Base-by-base conservation (phyloP, 306 rosid genomes). In the Lablab purpureus region DNA sequence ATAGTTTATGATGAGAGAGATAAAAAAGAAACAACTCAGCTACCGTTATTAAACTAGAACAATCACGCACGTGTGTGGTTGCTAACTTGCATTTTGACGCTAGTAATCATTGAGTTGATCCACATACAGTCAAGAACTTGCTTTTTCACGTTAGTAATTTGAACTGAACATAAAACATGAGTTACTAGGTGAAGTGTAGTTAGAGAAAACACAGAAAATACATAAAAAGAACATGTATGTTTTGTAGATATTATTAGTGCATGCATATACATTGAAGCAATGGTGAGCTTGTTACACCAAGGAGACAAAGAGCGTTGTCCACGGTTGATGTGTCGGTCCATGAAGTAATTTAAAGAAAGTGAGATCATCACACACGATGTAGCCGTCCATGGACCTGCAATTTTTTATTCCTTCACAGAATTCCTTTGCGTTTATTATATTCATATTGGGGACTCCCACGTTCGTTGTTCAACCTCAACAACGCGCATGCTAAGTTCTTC, bases 301-400 rank as follows among this genome's bases (percentile, higher is more conserved):
- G 59, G 74, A 79, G 91, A 89, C 91, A 88, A 45, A 10, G 75
- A 82, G 46, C 97, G 86, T 85, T 43, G 74, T 75, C 67, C 80
- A 76, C 79, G 92, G 87, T 85, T 62, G 80, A 87, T 71, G 36
- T 93, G 97, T 93, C 93, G 78, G 85, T 58, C 9, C 64, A 81
- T 34, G 4, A 82, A 80, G 68, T 47, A 52, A 59, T 81, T 37
- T 40, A 75, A 72, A 72, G 80, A 84, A 88, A 74, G 76, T 84
- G 81, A 85, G 65, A 83, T 89, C 85, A 88, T 74, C 82, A 84
- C 82, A 84, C 97, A 93, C 94, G 97, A 88, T 81, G 87, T 91
- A 73, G 92, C 91, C 84, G 87, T 58, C 90, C 86, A 13, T 71
- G 36, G 75, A 68, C 67, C 59, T 41, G 19, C 0, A 23, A 43